Conservation (phyloP, 306 rosid genomes). For the Psophocarpus tetragonolobus region DNA sequence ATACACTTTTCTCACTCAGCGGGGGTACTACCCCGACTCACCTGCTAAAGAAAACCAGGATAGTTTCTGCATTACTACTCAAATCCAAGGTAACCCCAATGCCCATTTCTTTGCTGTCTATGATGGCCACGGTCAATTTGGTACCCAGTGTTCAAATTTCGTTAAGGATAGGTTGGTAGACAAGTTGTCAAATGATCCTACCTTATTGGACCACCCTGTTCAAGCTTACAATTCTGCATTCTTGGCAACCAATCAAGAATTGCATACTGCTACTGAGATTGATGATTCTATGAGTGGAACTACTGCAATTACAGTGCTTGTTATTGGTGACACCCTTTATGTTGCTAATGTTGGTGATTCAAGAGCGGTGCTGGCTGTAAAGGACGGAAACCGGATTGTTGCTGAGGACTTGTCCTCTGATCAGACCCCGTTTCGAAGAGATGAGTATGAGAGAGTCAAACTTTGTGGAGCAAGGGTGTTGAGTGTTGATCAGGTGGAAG, state of each 20-base stretch:
- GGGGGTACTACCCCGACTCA: slow-evolving; percentile 86
- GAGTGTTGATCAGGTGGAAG: slow-evolving; percentile 96
- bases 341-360: slow-evolving; percentile 98
- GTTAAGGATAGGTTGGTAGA: slow-evolving; percentile 70
- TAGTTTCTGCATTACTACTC: slow-evolving; percentile 58
- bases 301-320: slow-evolving; percentile 81
- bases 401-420: slow-evolving; percentile 80
- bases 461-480: slow-evolving; percentile 85
- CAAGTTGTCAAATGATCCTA: slow-evolving; percentile 50
- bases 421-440: slow-evolving; percentile 88
- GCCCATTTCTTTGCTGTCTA: slow-evolving; percentile 82
- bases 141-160: slow-evolving; percentile 77
- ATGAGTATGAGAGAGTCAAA: slow-evolving; percentile 86
- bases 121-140: slow-evolving; percentile 90
- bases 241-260: slow-evolving; percentile 52
- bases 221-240: slow-evolving; percentile 70
- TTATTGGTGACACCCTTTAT: slow-evolving; percentile 69
- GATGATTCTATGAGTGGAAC: slow-evolving; percentile 95
- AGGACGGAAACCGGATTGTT: slow-evolving; percentile 56
- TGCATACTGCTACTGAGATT: slow-evolving; percentile 55
- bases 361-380: slow-evolving; percentile 77
- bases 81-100: slow-evolving; percentile 76
- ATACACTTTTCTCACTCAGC: slow-evolving; percentile 64
- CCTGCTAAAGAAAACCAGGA: slow-evolving; percentile 85
- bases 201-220: slow-evolving; percentile 63